Evolutionary conservation across 2,329 filamentous ascomycete genomes (phyloP).

Genomic region (Claviceps paspali): DNA sequence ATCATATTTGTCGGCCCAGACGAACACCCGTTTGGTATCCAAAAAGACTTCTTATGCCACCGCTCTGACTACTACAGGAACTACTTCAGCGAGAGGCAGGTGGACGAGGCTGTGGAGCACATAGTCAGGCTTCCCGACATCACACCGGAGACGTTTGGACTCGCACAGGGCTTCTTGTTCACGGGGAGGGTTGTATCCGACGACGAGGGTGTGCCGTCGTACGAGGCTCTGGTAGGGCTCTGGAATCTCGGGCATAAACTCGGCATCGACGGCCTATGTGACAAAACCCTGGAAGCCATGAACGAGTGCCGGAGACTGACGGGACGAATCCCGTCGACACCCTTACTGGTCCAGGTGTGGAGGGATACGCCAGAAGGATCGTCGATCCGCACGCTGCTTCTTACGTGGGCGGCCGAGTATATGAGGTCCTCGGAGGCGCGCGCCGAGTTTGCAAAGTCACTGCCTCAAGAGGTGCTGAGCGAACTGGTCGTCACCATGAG

Average conservation of each 20-base stretch:
- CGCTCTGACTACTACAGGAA: slow-evolving; percentile 33
- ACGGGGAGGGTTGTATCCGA: slow-evolving; percentile 32
- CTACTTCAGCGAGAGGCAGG: slow-evolving; percentile 23
- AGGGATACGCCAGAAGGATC: slow-evolving; percentile 46
- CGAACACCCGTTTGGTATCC: slow-evolving; percentile 39
- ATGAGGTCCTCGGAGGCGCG: slow-evolving; percentile 41
- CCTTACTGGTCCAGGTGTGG: slow-evolving; percentile 46
- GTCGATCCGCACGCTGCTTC: slow-evolving; percentile 39
- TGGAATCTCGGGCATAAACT: slow-evolving; percentile 42
- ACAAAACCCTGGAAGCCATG: slow-evolving; percentile 42
- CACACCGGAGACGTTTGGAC: slow-evolving; percentile 35
- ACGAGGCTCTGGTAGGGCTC: slow-evolving; percentile 37
- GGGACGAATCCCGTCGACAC: slow-evolving; percentile 39
- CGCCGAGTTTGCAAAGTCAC: slow-evolving; percentile 41
- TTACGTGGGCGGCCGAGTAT: slow-evolving; percentile 49
- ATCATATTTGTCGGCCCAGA: slow-evolving; percentile 38
- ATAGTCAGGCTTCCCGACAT: slow-evolving; percentile 34
- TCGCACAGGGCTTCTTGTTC: slow-evolving; percentile 39
- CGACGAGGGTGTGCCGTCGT: slow-evolving; percentile 28
- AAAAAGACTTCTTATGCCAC: slow-evolving; percentile 41
- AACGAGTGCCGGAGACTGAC: slow-evolving; percentile 36
- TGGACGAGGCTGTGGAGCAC: slow-evolving; percentile 29
- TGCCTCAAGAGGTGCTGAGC: slow-evolving; percentile 46
- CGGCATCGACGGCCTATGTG: slow-evolving; percentile 38
- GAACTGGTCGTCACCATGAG: slow-evolving; percentile 49